Evolutionary conservation across 805 yeast species (phyloP).

Genomic region (Schizosaccharomyces pombe): ASM294v3 CU329670.1:5109001-5109500

Average conservation of each 20-base stretch:
- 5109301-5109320: conserved; percentile 84
- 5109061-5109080: conserved; percentile 50
- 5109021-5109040: conserved; percentile 52
- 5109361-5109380: conserved; percentile 24
- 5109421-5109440: conserved; percentile 63
- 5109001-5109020: conserved; percentile 82
- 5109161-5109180: conserved; percentile 33
- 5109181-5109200: too few species aligned
- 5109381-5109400: conserved; percentile 89
- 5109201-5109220: too few species aligned
- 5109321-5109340: conserved; percentile 47
- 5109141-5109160: conserved; percentile 24
- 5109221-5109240: too few species aligned
- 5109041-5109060: conserved; percentile 33
- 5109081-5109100: conserved; percentile 97
- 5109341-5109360: conserved; percentile 22
- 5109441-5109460: conserved; percentile 84
- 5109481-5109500: conserved; percentile 92
- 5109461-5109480: conserved; percentile 99
- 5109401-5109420: conserved; percentile 92
- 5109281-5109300: conserved; percentile 31
- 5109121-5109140: conserved; percentile 62
- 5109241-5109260: too few species aligned
- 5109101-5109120: conserved; percentile 79
- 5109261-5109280: too few species aligned